Percentiles rank a stretch among this genome's conserved stretches.
phyloP scores from a whole-genome alignment of 345 rosid species.

The Murraya paniculata region DNA sequence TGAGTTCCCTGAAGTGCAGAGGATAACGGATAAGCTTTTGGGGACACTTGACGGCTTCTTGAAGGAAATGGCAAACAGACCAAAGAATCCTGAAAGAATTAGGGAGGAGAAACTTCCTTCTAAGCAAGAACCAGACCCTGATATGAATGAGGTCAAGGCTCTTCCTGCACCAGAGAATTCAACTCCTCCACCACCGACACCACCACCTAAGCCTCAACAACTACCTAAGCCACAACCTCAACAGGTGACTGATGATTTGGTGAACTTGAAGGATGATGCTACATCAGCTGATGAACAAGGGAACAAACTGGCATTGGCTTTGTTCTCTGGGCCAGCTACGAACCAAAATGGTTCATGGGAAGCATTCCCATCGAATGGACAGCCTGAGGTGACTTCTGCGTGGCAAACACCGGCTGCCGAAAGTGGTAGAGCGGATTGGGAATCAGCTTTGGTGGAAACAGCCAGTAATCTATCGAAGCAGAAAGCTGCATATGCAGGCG shows the following conservation, averaged over 20 bases:
- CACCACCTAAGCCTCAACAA: conserved; percentile 35
- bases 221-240: conserved; percentile 44
- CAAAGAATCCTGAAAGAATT: conserved; percentile 62
- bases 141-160: conserved; percentile 82
- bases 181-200: conserved; percentile 51
- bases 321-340: conserved; percentile 55
- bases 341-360: conserved; percentile 75
- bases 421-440: conserved; percentile 91
- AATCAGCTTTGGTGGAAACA: conserved; percentile 80
- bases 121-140: conserved; percentile 41
- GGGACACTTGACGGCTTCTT: conserved; percentile 82
- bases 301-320: conserved; percentile 77
- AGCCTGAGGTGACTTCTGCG: conserved; percentile 56
- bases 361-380: conserved; percentile 68
- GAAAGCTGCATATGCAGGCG: conserved; percentile 71
- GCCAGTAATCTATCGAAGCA: conserved; percentile 76
- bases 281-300: conserved; percentile 87
- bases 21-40: conserved; percentile 72
- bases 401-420: conserved; percentile 90
- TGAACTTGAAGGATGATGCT: conserved; percentile 69
- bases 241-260: conserved; percentile 58
- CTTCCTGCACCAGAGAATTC: conserved; percentile 73
- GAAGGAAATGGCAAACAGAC: conserved; percentile 65
- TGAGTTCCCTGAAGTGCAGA: conserved; percentile 89
- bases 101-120: conserved; percentile 38